Percentiles rank a stretch among this genome's conserved stretches.
These are phyloP conservation scores for Acorus gramineus DNA, from an alignment of 106 monocot genomes.

Conservation along the genomic window DNA sequence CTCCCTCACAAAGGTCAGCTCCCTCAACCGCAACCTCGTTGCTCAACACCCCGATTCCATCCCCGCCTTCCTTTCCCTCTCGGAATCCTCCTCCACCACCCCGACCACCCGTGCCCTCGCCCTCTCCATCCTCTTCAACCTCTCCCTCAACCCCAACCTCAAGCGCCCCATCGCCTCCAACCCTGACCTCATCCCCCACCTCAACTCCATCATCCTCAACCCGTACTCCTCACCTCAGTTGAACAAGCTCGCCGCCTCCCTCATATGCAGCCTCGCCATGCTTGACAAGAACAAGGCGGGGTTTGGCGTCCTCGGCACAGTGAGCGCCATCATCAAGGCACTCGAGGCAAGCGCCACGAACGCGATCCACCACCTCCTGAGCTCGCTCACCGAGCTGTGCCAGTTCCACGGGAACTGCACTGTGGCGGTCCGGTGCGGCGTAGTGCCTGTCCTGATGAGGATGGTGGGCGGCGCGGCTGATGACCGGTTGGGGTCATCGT, in stretches of 20 bases:
- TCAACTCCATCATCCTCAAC: constrained; percentile 19
- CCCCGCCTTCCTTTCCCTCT: constrained; percentile 10
- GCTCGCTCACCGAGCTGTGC: constrained; percentile 20
- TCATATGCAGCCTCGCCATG: constrained; percentile 34
- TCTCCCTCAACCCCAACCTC: constrained; percentile 31
- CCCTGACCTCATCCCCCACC: background rate
- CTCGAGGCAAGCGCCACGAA: background rate
- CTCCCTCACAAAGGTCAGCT: constrained; percentile 27
- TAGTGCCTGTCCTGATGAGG: background rate
- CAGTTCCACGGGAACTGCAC: constrained; percentile 32
- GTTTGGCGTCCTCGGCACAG: constrained; percentile 16
- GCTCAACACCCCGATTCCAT: constrained; percentile 1
- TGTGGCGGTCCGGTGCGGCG: constrained; percentile 13
- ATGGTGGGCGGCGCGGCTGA: constrained; percentile 1
- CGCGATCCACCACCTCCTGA: constrained; percentile 13
- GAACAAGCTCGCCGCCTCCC: constrained; percentile 16
- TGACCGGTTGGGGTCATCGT: background rate
- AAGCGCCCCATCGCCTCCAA: constrained; percentile 8
- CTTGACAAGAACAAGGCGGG: constrained; percentile 30
- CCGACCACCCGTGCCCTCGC: constrained; percentile 5
- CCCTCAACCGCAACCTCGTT: constrained; percentile 12
- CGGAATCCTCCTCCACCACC: background rate
- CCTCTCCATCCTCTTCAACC: constrained; percentile 29
- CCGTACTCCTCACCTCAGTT: background rate
- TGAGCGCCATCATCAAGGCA: constrained; percentile 4